Evolutionary conservation across 1,139 yeast species (phyloP).

Genomic region (Saccharomyces hybrid): DNA sequence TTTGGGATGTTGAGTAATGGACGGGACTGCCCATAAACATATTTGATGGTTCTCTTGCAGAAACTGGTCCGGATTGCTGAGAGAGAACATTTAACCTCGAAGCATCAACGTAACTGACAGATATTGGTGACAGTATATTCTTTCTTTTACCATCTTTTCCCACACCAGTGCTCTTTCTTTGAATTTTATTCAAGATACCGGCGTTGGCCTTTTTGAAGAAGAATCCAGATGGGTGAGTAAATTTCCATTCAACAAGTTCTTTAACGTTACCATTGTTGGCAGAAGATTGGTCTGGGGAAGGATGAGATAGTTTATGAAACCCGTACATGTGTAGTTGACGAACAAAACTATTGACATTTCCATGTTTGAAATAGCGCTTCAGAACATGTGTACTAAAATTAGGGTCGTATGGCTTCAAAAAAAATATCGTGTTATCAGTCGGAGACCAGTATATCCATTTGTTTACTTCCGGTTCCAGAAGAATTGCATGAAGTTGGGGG

Average conservation of each 20-base stretch:
- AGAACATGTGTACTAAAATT: conserved; percentile 55
- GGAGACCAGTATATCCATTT: conserved; percentile 71
- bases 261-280: conserved; percentile 14
- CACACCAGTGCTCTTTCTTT: conserved; percentile 27
- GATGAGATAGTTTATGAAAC: conserved; percentile 26
- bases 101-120: conserved; percentile 17
- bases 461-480: conserved; percentile 19
- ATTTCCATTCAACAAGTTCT: conserved; percentile 59
- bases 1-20: background rate
- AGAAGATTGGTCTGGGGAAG: conserved; percentile 12
- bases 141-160: conserved; percentile 31
- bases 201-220: conserved; percentile 72
- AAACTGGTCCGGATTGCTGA: background rate
- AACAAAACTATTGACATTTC: conserved; percentile 70
- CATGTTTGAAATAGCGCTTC: conserved; percentile 69
- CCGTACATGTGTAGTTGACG: conserved; percentile 79
- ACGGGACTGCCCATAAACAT: background rate
- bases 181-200: conserved; percentile 27
- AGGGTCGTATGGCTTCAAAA: conserved; percentile 58
- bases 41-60: background rate
- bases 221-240: conserved; percentile 72
- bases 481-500: conserved; percentile 27
- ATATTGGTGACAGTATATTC: conserved; percentile 25
- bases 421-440: conserved; percentile 51
- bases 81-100: conserved; percentile 2